Evolutionary conservation across 306 rosid species (phyloP), one percentile per base, ranked within the genome.

Genomic region (Dalbergia cultrata): DNA sequence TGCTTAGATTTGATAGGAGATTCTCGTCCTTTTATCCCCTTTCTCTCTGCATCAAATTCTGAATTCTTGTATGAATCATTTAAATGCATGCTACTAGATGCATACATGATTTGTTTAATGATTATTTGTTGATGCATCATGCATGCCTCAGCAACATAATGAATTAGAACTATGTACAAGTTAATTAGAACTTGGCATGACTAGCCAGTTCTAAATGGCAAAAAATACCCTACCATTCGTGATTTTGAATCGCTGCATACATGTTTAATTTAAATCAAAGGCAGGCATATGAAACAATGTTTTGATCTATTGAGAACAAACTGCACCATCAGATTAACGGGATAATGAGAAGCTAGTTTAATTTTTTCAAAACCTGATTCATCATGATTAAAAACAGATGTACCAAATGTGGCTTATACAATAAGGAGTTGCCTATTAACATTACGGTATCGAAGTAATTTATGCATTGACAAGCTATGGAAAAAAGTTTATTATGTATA

Each of bases 1-100:
- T 67, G 76, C 43, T 59, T 60, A 69, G 76, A 85, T 78, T 85
- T 81, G 77, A 81, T 73, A 1, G 64, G 65, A 77, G 88, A 81
- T 81, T 77, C 88, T 68, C 56, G 68, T 57, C 37, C 62, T 70
- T 60, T 58, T 57, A 65, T 35, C n/a, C 43, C 18, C 13, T 65
- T 45, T 16, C 35, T 61, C 49, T 76, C 63, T 77, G 78, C 77
- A 9, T 65, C 44, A 71, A 58, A 16, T 13, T 63, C 50, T 50
- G 50, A 12, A 37, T 49, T 17, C 16, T 61, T 50, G 54, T 45
- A 68, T 59, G 72, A 68, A 68, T 81, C 77, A 82, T 82, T 75
- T 60, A 1, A 33, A 5, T 82, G 69, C 62, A 69, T 26, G 31
- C 31, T 26, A 26, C 31, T 26, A 70, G 49, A 31, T 47, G n/a